Evolutionary conservation across 352 stramenopile genomes (phyloP).

Genomic region (Globisporangium okanoganense): DNA sequence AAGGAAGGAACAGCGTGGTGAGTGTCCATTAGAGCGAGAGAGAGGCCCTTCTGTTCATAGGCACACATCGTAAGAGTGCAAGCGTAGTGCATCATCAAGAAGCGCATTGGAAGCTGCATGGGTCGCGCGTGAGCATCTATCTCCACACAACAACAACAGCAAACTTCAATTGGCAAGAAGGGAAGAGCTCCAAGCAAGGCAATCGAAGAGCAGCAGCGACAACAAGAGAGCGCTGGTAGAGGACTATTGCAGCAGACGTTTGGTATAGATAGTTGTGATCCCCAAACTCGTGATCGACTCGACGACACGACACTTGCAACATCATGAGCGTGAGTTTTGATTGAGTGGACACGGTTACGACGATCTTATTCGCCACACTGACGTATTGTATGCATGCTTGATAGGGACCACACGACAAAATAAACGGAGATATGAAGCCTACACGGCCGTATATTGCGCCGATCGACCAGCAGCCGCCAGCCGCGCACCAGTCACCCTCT

Average conservation of each 20-base stretch:
- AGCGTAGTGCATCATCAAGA: not conserved
- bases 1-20: not conserved
- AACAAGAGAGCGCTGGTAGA: not conserved
- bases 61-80: not conserved
- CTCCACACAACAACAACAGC: not conserved
- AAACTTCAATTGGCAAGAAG: not conserved
- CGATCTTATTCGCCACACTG: not conserved
- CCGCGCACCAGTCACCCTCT: not conserved
- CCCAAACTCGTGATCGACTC: not conserved
- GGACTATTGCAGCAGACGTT: not conserved
- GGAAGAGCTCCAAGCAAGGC: not conserved
- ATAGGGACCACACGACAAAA: not conserved
- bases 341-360: not conserved
- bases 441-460: not conserved
- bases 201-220: not conserved
- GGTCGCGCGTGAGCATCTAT: not conserved
- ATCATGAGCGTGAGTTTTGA: conserved; percentile 3
- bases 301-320: not conserved
- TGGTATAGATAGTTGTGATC: not conserved
- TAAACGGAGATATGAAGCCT: not conserved
- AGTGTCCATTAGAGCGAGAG: not conserved
- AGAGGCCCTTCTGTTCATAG: not conserved
- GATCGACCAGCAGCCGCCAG: not conserved
- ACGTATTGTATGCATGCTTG: not conserved
- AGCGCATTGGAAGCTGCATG: not conserved